Conservation (phyloP, 495 filamentous ascomycete genomes). For the Penicillium fimorum region DNA sequence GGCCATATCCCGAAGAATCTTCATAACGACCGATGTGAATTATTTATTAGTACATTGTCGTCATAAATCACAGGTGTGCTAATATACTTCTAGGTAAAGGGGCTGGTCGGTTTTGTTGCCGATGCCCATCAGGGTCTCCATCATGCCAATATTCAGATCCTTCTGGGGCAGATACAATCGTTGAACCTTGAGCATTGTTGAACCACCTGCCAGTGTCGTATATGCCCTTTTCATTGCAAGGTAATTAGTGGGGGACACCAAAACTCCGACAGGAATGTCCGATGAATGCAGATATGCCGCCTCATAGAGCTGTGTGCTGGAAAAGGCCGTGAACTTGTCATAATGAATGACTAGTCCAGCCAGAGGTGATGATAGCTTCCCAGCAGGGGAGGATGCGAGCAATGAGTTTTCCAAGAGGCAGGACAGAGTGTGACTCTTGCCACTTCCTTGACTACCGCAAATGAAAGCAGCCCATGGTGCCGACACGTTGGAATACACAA, state of each 20-base stretch:
- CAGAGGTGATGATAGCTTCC: slow-evolving; percentile 48
- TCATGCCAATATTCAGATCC: slow-evolving; percentile 61
- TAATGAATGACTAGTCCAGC: slow-evolving; percentile 68
- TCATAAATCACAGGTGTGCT: not conserved
- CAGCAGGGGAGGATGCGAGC: slow-evolving; percentile 41
- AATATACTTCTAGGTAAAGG: slow-evolving; percentile 56
- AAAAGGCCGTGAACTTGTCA: slow-evolving; percentile 55
- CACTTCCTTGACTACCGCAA: slow-evolving; percentile 71
- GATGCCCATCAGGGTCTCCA: slow-evolving; percentile 69
- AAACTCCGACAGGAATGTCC: slow-evolving; percentile 55
- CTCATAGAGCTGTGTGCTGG: slow-evolving; percentile 57
- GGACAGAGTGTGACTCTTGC: slow-evolving; percentile 69
- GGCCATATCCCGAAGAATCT: slow-evolving; percentile 60
- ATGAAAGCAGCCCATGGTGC: slow-evolving; percentile 59
- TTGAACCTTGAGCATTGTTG: slow-evolving; percentile 30
- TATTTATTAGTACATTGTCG: not conserved
- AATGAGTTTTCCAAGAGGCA: slow-evolving; percentile 59
- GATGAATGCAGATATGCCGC: slow-evolving; percentile 60
- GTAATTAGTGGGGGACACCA: slow-evolving; percentile 63
- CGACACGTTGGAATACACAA: slow-evolving; percentile 9
- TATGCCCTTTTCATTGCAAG: slow-evolving; percentile 37
- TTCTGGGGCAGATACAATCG: slow-evolving; percentile 54
- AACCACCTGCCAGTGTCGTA: slow-evolving; percentile 21
- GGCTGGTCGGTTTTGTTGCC: slow-evolving; percentile 42
- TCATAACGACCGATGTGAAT: slow-evolving; percentile 15